Base-by-base conservation (phyloP, 495 filamentous ascomycete species). In the Podospora tetraspora region DNA sequence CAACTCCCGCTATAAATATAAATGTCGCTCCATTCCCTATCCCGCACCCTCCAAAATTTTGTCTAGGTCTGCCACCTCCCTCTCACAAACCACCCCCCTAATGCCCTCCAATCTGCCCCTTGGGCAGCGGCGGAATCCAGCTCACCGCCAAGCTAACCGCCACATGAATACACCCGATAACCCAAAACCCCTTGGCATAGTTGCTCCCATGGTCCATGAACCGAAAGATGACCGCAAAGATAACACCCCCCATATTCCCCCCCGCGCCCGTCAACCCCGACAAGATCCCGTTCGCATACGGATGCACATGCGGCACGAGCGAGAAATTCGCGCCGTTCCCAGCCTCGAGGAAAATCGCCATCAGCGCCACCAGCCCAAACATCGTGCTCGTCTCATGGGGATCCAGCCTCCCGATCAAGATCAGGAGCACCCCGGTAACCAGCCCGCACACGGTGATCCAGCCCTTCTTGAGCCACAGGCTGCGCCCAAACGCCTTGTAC, bases 221-320 rank as follows among this genome's bases (percentile, higher is more conserved):
- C 65, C 93, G 82, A 82, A 97, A 95, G 68, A 97, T 87, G 63
- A 96, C 86, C 21, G 91, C 88, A 76, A 96, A 96, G 66, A 95
- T 82, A 52, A 96, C 89, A 22, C 93, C 93, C 1, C 93, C 93
- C 7, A 97, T 72, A 69, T 96, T 97, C 2, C 93, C 93, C 13
- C 86, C 80, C 0, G 90, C 93, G 9, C 93, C 93, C 13, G 92
- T 89, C 59, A 89, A 77, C 21, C 93, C 93, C 12, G 88, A 90
- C 23, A 97, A 82, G 65, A 96, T 86, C 62, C 84, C 81, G 69
- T 81, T 80, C 21, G 91, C 90, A 67, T 81, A 85, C 0, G 93
- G 92, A 73, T 92, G 88, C 3, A 96, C 89, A 72, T 96, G 93
- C 60, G 93, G 93, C 3, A 96, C 87, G 29, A 96, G 82, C 0